Evolutionary conservation across 2,329 filamentous ascomycete genomes (phyloP).

Genomic region (Nannizziopsis arthrosporioides): DNA sequence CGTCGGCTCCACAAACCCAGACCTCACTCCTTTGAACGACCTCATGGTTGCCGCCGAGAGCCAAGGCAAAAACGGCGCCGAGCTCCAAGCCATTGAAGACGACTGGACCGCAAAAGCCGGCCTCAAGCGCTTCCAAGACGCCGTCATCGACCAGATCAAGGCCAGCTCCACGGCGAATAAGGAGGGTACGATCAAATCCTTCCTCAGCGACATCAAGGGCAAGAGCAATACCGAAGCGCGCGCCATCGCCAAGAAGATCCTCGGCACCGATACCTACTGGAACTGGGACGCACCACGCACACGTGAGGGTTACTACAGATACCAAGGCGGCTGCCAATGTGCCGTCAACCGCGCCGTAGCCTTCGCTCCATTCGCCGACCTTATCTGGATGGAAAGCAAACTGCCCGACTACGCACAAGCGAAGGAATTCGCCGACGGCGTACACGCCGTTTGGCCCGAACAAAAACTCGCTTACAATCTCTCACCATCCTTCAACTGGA

Average conservation of each 20-base stretch:
- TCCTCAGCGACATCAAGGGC: constrained; percentile 57
- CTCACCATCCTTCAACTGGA: constrained; percentile 99
- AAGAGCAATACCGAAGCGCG: constrained; percentile 78
- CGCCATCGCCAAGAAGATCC: constrained; percentile 62
- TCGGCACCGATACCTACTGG: constrained; percentile 74
- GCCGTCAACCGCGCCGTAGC: constrained; percentile 82
- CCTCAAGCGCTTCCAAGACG: constrained; percentile 82
- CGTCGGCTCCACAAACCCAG: constrained; percentile 74
- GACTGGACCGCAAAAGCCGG: constrained; percentile 67
- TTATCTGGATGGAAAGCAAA: constrained; percentile 99
- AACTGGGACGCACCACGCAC: constrained; percentile 93
- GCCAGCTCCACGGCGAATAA: constrained; percentile 53
- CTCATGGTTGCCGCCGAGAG: constrained; percentile 80
- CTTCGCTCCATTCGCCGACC: constrained; percentile 84
- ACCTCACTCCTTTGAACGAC: constrained; percentile 72
- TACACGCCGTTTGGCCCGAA: constrained; percentile 89
- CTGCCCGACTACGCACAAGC: constrained; percentile 85
- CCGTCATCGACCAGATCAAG: constrained; percentile 72
- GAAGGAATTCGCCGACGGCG: constrained; percentile 81
- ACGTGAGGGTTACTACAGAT: constrained; percentile 87
- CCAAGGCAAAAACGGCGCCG: constrained; percentile 63
- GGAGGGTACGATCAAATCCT: constrained; percentile 53
- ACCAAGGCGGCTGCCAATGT: constrained; percentile 82
- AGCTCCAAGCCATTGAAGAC: constrained; percentile 88
- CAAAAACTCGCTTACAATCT: constrained; percentile 99